Percentiles rank a stretch among this genome's conserved stretches.
These are phyloP conservation scores for Odonthalia washingtoniensis DNA, from an alignment of 31 red algal genomes.

Conservation along the genomic window DNA sequence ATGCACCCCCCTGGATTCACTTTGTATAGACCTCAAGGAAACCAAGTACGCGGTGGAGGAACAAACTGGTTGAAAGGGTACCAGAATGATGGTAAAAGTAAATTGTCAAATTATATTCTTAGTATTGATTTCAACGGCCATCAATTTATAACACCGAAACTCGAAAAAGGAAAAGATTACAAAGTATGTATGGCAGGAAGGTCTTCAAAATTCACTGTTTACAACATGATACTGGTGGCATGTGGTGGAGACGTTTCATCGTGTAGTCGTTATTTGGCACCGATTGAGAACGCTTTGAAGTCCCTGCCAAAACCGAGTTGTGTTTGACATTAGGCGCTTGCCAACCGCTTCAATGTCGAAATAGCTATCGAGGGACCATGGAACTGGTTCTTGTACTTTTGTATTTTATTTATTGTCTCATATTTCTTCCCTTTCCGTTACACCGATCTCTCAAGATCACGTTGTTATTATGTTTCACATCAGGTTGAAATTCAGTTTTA, in stretches of 20 bases:
- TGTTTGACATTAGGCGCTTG: too few species aligned
- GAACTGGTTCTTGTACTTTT: too few species aligned
- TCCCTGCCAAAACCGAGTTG: too few species aligned
- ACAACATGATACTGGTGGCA: not conserved
- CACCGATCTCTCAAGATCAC: too few species aligned
- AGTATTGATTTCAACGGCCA: conserved; percentile 68
- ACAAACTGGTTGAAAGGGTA: conserved; percentile 68
- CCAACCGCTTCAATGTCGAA: too few species aligned
- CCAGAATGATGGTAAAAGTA: conserved; percentile 58
- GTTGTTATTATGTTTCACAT: too few species aligned
- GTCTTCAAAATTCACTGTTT: not conserved
- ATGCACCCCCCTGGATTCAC: conserved; percentile 37
- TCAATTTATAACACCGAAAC: conserved; percentile 47
- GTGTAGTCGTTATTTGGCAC: too few species aligned
- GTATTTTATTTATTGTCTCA: too few species aligned
- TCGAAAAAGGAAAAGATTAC: not conserved
- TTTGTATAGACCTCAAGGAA: conserved; percentile 24
- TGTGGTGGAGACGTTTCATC: not conserved
- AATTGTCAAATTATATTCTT: conserved; percentile 21
- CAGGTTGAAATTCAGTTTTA: too few species aligned
- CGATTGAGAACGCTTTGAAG: too few species aligned
- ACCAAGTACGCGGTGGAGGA: conserved; percentile 11
- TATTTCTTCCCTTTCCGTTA: too few species aligned
- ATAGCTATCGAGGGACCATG: too few species aligned
- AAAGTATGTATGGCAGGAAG: not conserved